These are phyloP conservation scores for Cystofilobasidium bisporidii DNA, from an alignment of 768 basidiomycete genomes.

Conservation along the genomic window DNA sequence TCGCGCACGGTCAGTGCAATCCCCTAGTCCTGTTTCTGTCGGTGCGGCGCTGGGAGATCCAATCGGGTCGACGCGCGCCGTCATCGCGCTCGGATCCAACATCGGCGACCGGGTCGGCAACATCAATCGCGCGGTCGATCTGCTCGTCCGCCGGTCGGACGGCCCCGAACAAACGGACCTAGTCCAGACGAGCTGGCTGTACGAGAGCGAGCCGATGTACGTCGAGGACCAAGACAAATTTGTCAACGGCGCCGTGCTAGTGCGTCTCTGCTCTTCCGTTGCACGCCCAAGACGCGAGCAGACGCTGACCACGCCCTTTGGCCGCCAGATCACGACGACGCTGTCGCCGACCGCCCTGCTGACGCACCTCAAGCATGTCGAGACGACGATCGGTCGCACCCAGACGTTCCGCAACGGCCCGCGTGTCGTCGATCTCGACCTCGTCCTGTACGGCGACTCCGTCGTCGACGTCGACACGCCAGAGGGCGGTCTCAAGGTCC, in stretches of 20 bases:
- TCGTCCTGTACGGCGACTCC: conserved; percentile 60
- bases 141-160: conserved; percentile 43
- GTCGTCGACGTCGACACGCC: conserved; percentile 51
- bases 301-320: neutral
- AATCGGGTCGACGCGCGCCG: conserved; percentile 39
- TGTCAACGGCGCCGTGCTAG: conserved; percentile 67
- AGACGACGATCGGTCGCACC: conserved; percentile 63
- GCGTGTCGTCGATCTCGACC: conserved; percentile 78
- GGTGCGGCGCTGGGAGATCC: no score
- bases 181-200: conserved; percentile 75
- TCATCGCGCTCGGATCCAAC: conserved; percentile 81
- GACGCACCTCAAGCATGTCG: conserved; percentile 59
- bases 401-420: conserved; percentile 77
- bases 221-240: conserved; percentile 80
- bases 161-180: conserved; percentile 41
- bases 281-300: neutral
- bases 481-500: conserved; percentile 64
- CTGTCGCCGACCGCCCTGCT: conserved; percentile 55
- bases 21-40: neutral
- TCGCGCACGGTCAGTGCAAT: conserved; percentile 36
- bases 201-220: conserved; percentile 94
- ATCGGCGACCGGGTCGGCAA: conserved; percentile 76
- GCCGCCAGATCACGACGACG: conserved; percentile 61
- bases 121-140: conserved; percentile 64
- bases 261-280: neutral